Evolutionary conservation across 2,329 filamentous ascomycete species (phyloP).

Genomic region (Penicillium janthinellum): DNA sequence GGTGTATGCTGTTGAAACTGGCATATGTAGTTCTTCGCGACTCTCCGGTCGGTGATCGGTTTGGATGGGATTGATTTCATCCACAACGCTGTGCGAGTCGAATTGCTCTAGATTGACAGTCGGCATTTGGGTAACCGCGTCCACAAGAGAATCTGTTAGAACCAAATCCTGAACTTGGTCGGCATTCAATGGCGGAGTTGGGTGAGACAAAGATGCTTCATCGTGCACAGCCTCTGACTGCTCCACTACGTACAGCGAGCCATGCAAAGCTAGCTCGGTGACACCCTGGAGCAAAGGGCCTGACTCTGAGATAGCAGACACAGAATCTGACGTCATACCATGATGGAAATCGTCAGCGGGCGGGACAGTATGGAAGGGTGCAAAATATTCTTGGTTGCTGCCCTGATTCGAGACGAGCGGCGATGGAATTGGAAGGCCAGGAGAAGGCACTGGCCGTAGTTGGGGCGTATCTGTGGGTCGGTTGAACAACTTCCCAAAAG

Average conservation of each 20-base stretch:
- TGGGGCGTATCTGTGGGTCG: constrained; percentile 40
- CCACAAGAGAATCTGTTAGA: background rate
- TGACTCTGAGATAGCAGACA: background rate
- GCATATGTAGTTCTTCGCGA: background rate
- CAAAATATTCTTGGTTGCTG: constrained; percentile 36
- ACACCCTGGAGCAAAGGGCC: background rate
- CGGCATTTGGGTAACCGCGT: background rate
- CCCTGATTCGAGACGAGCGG: constrained; percentile 36
- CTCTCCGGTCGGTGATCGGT: background rate
- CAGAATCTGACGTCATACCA: background rate
- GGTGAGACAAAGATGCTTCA: background rate
- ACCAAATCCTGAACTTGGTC: background rate
- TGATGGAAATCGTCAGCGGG: constrained; percentile 9
- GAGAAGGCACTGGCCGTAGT: constrained; percentile 42
- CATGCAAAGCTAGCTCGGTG: background rate
- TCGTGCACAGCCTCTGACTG: background rate
- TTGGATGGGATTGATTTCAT: background rate
- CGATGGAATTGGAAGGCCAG: constrained; percentile 44
- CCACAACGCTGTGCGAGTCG: background rate
- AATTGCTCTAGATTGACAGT: background rate
- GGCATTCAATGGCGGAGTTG: background rate
- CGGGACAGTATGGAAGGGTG: constrained; percentile 16
- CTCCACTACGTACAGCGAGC: background rate
- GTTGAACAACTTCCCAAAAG: constrained; percentile 9
- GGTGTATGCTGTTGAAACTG: background rate